Conservation (phyloP, 805 yeast genomes). For the Metschnikowia matae region DNA sequence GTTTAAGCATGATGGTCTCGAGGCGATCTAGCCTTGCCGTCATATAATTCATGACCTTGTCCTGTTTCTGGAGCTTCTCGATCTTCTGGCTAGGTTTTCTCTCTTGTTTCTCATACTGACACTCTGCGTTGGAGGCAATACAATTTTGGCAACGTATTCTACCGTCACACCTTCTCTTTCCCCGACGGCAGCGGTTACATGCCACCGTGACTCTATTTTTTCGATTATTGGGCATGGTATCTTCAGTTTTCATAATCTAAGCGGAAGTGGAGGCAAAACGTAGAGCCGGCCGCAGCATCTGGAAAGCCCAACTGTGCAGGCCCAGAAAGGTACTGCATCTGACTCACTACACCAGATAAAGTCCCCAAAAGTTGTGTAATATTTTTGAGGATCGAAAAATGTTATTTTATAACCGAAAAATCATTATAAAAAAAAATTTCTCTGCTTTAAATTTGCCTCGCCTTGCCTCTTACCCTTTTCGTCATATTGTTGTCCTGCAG, state of each 20-base stretch:
- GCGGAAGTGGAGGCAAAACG: background rate
- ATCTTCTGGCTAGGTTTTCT: slow-evolving; percentile 5
- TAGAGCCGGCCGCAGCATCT: background rate
- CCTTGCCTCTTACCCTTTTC: background rate
- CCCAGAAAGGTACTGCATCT: too few relatives aligned
- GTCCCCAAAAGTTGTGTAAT: too few relatives aligned
- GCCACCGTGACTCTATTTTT: slow-evolving; percentile 14
- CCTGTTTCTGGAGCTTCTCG: slow-evolving; percentile 2
- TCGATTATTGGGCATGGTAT: background rate
- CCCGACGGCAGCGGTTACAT: slow-evolving; percentile 15
- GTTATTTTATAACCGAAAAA: too few relatives aligned
- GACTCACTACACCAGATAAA: too few relatives aligned
- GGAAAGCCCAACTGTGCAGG: background rate
- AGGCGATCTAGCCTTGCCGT: slow-evolving; percentile 7
- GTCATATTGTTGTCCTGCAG: background rate
- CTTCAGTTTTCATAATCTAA: background rate
- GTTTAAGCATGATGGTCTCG: slow-evolving; percentile 4
- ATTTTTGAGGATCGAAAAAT: too few relatives aligned
- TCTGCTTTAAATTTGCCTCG: background rate
- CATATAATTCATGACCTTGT: background rate
- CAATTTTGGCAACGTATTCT: slow-evolving; percentile 13
- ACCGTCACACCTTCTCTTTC: slow-evolving; percentile 17
- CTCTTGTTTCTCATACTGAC: slow-evolving; percentile 12
- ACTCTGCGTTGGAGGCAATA: slow-evolving; percentile 6
- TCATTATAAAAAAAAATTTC: background rate